These are phyloP conservation scores for Cudoniella acicularis DNA, from an alignment of 495 filamentous ascomycete genomes.

Conservation along the genomic window DNA sequence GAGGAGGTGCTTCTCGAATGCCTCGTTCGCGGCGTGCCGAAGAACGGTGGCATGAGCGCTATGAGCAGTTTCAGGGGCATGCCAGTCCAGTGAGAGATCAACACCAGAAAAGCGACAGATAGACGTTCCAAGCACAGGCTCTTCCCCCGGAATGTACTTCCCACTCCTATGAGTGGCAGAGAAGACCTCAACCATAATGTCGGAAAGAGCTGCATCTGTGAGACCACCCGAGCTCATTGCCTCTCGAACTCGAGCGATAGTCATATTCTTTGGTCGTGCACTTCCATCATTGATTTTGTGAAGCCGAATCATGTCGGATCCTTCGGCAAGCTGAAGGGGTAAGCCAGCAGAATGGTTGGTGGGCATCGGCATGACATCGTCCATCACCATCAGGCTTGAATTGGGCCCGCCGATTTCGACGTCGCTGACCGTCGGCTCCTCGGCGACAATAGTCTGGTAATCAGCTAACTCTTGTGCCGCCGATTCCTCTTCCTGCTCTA, in stretches of 20 bases:
- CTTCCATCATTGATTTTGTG: conserved; percentile 3
- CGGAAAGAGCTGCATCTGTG: background rate
- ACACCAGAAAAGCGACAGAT: background rate
- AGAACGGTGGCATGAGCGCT: background rate
- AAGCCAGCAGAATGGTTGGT: background rate
- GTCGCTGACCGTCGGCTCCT: background rate
- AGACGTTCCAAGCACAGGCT: background rate
- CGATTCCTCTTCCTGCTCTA: background rate
- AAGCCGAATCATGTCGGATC: background rate
- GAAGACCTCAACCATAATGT: conserved; percentile 1
- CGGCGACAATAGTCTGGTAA: background rate
- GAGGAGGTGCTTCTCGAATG: background rate
- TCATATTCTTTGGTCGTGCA: background rate
- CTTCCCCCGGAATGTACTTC: background rate
- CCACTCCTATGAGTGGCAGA: background rate
- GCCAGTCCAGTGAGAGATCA: background rate
- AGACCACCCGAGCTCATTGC: background rate
- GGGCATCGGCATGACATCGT: background rate
- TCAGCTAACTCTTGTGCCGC: background rate
- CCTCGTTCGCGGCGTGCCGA: background rate
- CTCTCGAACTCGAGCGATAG: background rate
- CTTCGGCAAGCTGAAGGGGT: background rate
- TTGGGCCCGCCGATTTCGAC: background rate
- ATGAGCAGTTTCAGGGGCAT: background rate
- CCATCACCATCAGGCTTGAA: background rate